Evolutionary conservation across 2,329 filamentous ascomycete genomes (phyloP).

Genomic region (Ramichloridium luteum): DNA sequence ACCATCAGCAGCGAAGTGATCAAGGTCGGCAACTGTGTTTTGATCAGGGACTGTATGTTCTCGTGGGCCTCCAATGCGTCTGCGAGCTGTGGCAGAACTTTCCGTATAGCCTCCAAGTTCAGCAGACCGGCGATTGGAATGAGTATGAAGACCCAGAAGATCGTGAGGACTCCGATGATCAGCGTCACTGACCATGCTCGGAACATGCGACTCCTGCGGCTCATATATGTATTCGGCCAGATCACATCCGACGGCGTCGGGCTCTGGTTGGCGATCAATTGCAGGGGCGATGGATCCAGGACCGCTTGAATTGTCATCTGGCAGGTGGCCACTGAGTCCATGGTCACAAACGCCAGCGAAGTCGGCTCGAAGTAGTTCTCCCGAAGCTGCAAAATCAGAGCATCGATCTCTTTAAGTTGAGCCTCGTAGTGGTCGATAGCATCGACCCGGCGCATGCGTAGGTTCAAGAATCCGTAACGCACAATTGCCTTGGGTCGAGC

Average conservation of each 20-base stretch:
- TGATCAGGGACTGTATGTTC: conserved; percentile 63
- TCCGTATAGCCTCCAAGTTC: conserved; percentile 67
- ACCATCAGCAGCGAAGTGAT: conserved; percentile 80
- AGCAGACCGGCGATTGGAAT: conserved; percentile 66
- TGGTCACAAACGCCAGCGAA: conserved; percentile 86
- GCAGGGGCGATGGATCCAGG: conserved; percentile 77
- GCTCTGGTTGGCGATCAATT: conserved; percentile 71
- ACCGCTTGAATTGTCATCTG: conserved; percentile 96
- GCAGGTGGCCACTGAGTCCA: conserved; percentile 83
- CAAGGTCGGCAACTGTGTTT: conserved; percentile 76
- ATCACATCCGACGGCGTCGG: conserved; percentile 87
- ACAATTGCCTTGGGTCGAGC: conserved; percentile 57
- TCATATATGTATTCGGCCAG: conserved; percentile 84
- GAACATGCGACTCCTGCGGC: conserved; percentile 58
- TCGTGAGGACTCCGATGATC: conserved; percentile 67
- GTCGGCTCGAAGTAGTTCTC: conserved; percentile 65
- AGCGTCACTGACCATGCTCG: conserved; percentile 75
- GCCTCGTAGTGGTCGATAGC: conserved; percentile 93
- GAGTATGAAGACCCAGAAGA: conserved; percentile 80
- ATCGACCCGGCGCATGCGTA: conserved; percentile 64
- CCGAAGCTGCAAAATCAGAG: conserved; percentile 56
- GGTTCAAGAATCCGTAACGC: conserved; percentile 63
- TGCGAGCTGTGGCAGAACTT: conserved; percentile 58
- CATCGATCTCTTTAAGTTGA: conserved; percentile 65
- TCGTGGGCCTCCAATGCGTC: conserved; percentile 54